Evolutionary conservation across 345 rosid genomes (phyloP).

Genomic region (Eucalyptus cloeziana): DNA sequence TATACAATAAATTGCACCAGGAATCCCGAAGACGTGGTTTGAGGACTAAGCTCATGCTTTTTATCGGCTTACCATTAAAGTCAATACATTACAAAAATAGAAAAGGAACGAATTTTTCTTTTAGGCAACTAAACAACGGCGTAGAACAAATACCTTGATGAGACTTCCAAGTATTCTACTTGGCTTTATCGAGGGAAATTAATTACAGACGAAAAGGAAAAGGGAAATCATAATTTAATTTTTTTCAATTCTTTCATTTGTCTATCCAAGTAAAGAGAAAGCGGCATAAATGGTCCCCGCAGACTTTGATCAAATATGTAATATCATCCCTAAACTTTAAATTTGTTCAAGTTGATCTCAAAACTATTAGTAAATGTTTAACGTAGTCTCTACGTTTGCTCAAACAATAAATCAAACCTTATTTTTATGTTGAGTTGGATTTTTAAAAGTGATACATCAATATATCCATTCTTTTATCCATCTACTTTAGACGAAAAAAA

Average conservation of each 20-base stretch:
- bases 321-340: not conserved
- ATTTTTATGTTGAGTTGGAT: not conserved
- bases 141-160: not conserved
- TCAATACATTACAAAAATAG: too few relatives aligned
- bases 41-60: not conserved
- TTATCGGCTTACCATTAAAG: not conserved
- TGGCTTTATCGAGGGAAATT: not conserved
- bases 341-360: not conserved
- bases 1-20: not conserved
- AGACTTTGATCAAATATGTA: not conserved
- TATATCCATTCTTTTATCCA: not conserved
- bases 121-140: not conserved
- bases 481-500: not conserved
- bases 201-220: not conserved
- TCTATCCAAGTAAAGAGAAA: not conserved
- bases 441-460: not conserved
- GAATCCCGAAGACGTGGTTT: not conserved
- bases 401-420: not conserved
- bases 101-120: not conserved
- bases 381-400: not conserved
- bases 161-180: not conserved
- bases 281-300: not conserved
- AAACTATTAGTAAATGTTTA: not conserved
- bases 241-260: not conserved
- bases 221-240: not conserved